Conservation (phyloP, 2,329 filamentous ascomycete species). For the Grosmannia huntii region DNA sequence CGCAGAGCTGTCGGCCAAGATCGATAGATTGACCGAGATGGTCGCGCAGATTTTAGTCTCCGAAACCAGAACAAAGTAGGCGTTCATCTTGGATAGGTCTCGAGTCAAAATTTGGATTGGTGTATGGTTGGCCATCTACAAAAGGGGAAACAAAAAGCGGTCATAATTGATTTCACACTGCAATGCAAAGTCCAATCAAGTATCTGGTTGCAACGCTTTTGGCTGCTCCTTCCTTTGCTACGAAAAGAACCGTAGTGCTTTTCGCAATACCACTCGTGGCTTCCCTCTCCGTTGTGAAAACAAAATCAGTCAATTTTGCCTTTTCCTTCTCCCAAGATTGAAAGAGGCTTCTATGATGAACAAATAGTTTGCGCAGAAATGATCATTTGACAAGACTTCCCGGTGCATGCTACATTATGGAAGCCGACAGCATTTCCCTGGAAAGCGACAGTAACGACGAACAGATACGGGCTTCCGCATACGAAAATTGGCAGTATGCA, state of each 20-base stretch:
- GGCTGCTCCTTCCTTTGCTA: not conserved
- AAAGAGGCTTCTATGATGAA: no score
- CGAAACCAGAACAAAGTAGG: not conserved
- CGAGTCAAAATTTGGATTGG: not conserved
- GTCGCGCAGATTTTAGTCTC: slow-evolving; percentile 29
- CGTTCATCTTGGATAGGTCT: not conserved
- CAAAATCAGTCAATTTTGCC: not conserved
- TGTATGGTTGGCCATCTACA: not conserved
- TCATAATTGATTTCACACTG: not conserved
- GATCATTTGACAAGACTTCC: not conserved
- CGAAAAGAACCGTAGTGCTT: not conserved
- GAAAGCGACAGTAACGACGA: not conserved
- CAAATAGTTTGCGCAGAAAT: no score
- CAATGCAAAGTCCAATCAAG: not conserved
- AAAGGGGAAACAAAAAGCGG: not conserved
- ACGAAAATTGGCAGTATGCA: slow-evolving; percentile 3
- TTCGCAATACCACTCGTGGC: not conserved
- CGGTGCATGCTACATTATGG: not conserved
- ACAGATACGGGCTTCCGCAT: not conserved
- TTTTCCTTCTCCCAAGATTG: not conserved
- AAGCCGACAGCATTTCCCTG: not conserved
- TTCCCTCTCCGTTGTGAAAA: not conserved
- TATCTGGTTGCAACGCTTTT: not conserved
- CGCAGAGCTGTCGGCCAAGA: slow-evolving; percentile 38
- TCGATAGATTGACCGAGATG: slow-evolving; percentile 42